Percentiles rank a stretch among this genome's conserved stretches.
Evolutionary conservation across 805 yeast species (phyloP).

Genomic region (Candida tibetensis): DNA sequence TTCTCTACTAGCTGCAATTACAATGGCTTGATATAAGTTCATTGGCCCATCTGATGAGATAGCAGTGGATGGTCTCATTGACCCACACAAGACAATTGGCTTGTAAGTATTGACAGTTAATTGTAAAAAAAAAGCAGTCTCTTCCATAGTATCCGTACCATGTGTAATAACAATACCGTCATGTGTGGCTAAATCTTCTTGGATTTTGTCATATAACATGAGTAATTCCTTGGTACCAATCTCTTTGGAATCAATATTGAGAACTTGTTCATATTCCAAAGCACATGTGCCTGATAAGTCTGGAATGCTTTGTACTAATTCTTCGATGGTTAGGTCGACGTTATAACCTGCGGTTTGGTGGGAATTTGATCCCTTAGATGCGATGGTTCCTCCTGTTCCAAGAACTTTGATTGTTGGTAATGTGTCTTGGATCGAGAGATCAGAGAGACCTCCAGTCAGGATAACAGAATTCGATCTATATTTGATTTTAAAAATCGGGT

Average conservation of each 20-base stretch:
- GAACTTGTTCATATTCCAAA: conserved; percentile 59
- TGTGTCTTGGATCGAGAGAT: conserved; percentile 8
- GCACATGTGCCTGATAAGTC: conserved; percentile 53
- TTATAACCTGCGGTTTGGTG: conserved; percentile 54
- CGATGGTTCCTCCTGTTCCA: conserved; percentile 62
- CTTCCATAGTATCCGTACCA: conserved; percentile 71
- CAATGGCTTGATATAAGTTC: conserved; percentile 68
- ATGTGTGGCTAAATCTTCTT: conserved; percentile 41
- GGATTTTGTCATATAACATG: conserved; percentile 45
- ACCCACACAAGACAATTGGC: conserved; percentile 68
- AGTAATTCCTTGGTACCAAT: conserved; percentile 46
- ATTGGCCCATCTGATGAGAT: conserved; percentile 72
- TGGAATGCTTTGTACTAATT: conserved; percentile 52
- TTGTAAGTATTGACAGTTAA: conserved; percentile 41
- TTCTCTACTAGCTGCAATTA: conserved; percentile 52
- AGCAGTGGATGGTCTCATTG: conserved; percentile 72
- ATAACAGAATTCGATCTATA: conserved; percentile 33
- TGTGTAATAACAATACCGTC: conserved; percentile 67
- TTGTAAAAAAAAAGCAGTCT: conserved; percentile 63
- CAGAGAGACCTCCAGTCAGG: conserved; percentile 14
- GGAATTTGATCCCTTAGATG: conserved; percentile 47
- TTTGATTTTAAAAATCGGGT: conserved; percentile 33
- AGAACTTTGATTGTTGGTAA: conserved; percentile 45
- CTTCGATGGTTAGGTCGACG: conserved; percentile 52
- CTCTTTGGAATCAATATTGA: conserved; percentile 61